phyloP scores from a whole-genome alignment of 1,284 basidiomycete genomes.

The Leccinum solheimii region DNA sequence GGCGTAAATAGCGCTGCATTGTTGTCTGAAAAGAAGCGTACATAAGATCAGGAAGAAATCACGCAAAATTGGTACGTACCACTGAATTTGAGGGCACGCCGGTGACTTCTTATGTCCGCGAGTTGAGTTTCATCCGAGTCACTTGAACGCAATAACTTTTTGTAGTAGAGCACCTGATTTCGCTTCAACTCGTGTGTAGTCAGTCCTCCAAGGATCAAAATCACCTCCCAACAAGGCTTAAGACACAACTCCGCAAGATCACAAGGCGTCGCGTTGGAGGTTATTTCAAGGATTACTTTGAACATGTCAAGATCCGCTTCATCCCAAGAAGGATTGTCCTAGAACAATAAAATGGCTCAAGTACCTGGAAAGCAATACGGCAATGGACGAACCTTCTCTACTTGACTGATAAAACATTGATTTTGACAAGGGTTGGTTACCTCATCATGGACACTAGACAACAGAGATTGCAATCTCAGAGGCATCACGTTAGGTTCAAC shows the following conservation, averaged over 20 bases:
- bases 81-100: constrained; percentile 21
- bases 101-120: constrained; percentile 7
- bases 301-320: constrained; percentile 29
- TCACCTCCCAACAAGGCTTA: constrained; percentile 43
- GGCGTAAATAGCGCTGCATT: constrained; percentile 38
- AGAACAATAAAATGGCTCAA: background rate
- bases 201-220: background rate
- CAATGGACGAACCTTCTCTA: constrained; percentile 17
- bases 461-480: constrained; percentile 26
- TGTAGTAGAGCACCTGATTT: constrained; percentile 33
- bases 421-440: constrained; percentile 37
- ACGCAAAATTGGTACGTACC: constrained; percentile 16
- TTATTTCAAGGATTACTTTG: constrained; percentile 34
- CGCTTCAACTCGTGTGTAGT: background rate
- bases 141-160: constrained; percentile 17
- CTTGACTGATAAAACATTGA: constrained; percentile 41
- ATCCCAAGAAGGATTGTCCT: constrained; percentile 26
- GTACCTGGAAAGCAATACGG: background rate
- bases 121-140: background rate
- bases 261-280: constrained; percentile 38
- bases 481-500: constrained; percentile 38
- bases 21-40: constrained; percentile 27
- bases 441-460: constrained; percentile 22
- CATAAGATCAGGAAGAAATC: constrained; percentile 2
- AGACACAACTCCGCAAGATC: constrained; percentile 40